Conservation (phyloP, 1,139 yeast genomes). For the Suhomyces anneliseae region DNA sequence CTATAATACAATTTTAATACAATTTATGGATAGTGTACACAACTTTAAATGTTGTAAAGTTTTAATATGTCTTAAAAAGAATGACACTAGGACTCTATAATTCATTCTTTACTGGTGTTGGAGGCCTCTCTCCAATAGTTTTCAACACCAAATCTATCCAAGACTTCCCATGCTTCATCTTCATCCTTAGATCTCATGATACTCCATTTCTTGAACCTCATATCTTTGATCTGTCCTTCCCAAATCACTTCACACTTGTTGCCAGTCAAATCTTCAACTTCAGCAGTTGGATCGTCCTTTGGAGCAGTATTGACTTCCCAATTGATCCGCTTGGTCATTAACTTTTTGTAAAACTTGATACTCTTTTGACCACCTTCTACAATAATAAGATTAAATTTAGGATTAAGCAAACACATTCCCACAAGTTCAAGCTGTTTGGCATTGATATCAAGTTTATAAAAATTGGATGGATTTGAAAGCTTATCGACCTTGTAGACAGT, state of each 20-base stretch:
- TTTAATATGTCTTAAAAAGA: too few relatives aligned
- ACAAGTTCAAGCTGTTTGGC: constrained; percentile 68
- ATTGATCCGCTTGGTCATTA: constrained; percentile 61
- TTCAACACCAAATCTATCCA: constrained; percentile 53
- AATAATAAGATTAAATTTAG: constrained; percentile 57
- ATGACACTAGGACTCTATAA: too few relatives aligned
- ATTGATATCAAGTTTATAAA: constrained; percentile 73
- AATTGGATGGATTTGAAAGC: constrained; percentile 63
- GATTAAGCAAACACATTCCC: constrained; percentile 53
- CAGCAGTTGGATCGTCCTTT: constrained; percentile 14
- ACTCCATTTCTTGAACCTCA: constrained; percentile 64
- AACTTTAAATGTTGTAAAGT: too few relatives aligned
- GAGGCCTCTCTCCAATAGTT: constrained; percentile 59
- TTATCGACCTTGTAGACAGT: constrained; percentile 59
- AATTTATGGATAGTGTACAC: too few relatives aligned
- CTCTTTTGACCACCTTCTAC: constrained; percentile 72
- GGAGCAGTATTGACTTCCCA: constrained; percentile 59
- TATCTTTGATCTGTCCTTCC: constrained; percentile 67
- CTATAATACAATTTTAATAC: too few relatives aligned
- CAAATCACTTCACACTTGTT: constrained; percentile 63
- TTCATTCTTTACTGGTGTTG: too few relatives aligned
- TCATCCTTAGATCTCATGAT: constrained; percentile 50
- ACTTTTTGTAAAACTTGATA: constrained; percentile 59
- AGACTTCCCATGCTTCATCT: constrained; percentile 52
- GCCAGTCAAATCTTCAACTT: constrained; percentile 12